Conservation (phyloP, 2,329 filamentous ascomycete genomes). For the Fusarium sp. region DNA sequence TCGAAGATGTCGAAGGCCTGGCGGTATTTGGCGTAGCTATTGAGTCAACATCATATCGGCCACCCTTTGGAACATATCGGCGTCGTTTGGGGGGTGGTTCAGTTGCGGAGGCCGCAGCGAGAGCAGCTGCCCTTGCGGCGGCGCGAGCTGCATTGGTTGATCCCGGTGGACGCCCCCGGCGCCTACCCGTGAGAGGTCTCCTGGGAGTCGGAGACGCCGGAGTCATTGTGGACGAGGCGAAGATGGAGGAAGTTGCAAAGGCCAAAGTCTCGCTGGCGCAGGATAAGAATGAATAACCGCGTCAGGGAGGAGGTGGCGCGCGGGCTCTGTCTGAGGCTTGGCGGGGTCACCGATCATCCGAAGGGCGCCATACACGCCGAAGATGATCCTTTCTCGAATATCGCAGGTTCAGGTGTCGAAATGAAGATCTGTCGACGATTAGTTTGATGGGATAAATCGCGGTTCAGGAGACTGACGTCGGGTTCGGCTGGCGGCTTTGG, state of each 20-base stretch:
- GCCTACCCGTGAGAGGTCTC: conserved; percentile 58
- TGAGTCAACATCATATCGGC: conserved; percentile 67
- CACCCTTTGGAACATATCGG: conserved; percentile 75
- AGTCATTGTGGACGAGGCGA: conserved; percentile 48
- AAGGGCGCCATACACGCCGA: conserved; percentile 38
- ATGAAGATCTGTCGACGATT: conserved; percentile 41
- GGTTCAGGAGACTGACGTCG: conserved; percentile 48
- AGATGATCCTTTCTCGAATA: conserved; percentile 12
- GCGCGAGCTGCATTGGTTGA: conserved; percentile 58
- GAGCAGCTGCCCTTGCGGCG: conserved; percentile 54
- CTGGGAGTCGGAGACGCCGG: conserved; percentile 56
- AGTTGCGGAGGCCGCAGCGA: conserved; percentile 53
- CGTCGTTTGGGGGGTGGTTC: conserved; percentile 78
- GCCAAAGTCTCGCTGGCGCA: conserved; percentile 36
- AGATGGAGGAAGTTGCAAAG: conserved; percentile 24
- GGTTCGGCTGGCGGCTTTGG: conserved; percentile 46
- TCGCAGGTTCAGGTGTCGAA: conserved; percentile 37
- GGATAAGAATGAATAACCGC: conserved; percentile 41
- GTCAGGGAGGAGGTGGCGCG: conserved; percentile 50
- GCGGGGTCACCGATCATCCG: conserved; percentile 47
- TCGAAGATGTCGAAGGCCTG: conserved; percentile 60
- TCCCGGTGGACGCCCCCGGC: conserved; percentile 61
- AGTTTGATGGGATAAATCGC: conserved; percentile 46
- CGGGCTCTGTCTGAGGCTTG: conserved; percentile 49
- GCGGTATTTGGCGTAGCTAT: conserved; percentile 65